Percentiles rank a stretch among this genome's conserved stretches.
These are phyloP conservation scores for Samsoniella hepiali DNA, from an alignment of 2,329 filamentous ascomycete species.

Conservation along the genomic window DNA sequence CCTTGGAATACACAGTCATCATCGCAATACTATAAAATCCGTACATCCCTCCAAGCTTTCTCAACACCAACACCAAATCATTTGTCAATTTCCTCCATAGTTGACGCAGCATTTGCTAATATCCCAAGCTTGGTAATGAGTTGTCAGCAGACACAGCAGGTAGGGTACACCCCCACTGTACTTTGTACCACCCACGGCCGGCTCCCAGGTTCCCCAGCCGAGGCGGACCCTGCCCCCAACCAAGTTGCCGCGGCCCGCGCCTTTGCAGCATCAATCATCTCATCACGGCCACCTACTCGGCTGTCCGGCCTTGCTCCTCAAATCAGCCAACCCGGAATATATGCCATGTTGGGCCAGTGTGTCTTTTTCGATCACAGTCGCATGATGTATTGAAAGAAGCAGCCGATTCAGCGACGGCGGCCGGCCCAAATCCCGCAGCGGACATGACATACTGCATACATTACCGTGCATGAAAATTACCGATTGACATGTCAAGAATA, in stretches of 20 bases:
- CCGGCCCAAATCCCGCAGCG: not conserved
- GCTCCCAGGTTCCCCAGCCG: conserved; percentile 2
- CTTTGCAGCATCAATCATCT: not conserved
- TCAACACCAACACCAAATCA: too few species aligned
- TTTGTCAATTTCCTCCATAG: not conserved
- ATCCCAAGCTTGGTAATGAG: not conserved
- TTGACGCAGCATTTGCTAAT: conserved; percentile 2
- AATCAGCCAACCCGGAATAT: not conserved
- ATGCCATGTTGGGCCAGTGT: not conserved
- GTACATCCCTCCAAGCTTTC: too few species aligned
- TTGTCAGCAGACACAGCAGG: conserved; percentile 3
- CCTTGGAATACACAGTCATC: too few species aligned
- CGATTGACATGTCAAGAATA: too few species aligned
- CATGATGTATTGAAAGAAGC: not conserved
- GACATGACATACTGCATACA: too few species aligned
- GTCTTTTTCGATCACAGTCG: not conserved
- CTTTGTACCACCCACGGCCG: not conserved
- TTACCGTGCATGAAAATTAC: too few species aligned
- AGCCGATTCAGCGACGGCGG: not conserved
- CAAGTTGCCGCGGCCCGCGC: conserved; percentile 15
- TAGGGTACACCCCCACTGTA: not conserved
- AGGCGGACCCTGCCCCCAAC: conserved; percentile 3
- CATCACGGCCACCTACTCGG: not conserved
- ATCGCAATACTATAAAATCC: too few species aligned
- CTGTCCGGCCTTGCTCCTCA: not conserved